These are phyloP conservation scores for Acanthochlamys bracteata DNA, from an alignment of 106 monocot genomes.

Conservation along the genomic window DNA sequence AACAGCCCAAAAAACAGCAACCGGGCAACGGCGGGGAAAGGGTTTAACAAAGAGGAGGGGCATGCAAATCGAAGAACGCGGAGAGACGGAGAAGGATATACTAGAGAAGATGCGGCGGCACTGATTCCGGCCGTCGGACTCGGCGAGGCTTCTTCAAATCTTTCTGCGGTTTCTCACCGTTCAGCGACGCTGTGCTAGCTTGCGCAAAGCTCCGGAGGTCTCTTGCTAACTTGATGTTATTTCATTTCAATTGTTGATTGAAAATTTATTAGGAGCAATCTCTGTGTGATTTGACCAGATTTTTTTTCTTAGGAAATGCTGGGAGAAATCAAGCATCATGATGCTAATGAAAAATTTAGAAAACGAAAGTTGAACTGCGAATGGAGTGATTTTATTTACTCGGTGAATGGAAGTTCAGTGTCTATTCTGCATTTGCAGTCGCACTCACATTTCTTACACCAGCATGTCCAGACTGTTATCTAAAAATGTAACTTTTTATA, in stretches of 20 bases:
- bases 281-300: background rate
- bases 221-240: background rate
- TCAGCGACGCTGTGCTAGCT: slow-evolving; percentile 62
- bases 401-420: too few relatives aligned
- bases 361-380: too few relatives aligned
- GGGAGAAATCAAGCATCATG: background rate
- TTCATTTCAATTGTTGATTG: background rate
- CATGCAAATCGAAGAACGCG: background rate
- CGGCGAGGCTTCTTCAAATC: slow-evolving; percentile 34
- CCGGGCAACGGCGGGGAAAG: too few relatives aligned
- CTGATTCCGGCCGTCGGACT: slow-evolving; percentile 15
- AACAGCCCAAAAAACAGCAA: too few relatives aligned
- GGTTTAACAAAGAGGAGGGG: too few relatives aligned
- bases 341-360: too few relatives aligned
- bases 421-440: too few relatives aligned
- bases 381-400: too few relatives aligned
- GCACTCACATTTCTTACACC: too few relatives aligned
- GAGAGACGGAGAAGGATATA: background rate
- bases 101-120: slow-evolving; percentile 20
- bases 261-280: too few relatives aligned
- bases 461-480: too few relatives aligned
- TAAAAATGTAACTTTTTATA: too few relatives aligned
- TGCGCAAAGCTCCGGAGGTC: slow-evolving; percentile 66
- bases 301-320: background rate
- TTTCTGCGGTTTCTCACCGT: slow-evolving; percentile 59